These are phyloP conservation scores for Porodaedalea pini DNA, from an alignment of 1,284 basidiomycete genomes.

Conservation along the genomic window DNA sequence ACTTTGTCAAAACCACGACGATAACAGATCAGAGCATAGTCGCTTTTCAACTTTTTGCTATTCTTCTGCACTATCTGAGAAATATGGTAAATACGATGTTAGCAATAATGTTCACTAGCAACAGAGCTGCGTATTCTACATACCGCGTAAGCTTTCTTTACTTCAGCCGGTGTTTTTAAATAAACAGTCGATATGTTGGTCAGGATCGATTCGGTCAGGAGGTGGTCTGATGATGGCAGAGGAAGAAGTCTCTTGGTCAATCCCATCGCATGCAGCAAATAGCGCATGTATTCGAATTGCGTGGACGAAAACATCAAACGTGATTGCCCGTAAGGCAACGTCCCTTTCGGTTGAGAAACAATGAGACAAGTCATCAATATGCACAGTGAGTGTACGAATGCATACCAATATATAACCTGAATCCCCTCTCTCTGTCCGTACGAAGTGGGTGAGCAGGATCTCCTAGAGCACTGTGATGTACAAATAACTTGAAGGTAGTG, in stretches of 20 bases:
- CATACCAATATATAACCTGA: constrained; percentile 72
- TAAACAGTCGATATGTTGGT: constrained; percentile 53
- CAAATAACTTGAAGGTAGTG: constrained; percentile 62
- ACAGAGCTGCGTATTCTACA: too few species aligned
- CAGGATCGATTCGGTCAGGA: constrained; percentile 54
- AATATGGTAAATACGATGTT: not conserved
- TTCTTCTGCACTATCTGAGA: constrained; percentile 67
- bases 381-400: not conserved
- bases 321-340: constrained; percentile 56
- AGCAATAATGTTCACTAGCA: not conserved
- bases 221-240: constrained; percentile 68
- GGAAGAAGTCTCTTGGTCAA: constrained; percentile 63
- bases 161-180: constrained; percentile 48
- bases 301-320: constrained; percentile 75
- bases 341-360: not conserved
- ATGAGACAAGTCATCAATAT: constrained; percentile 8
- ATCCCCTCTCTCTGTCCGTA: constrained; percentile 54
- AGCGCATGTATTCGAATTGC: constrained; percentile 81
- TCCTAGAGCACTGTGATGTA: constrained; percentile 64
- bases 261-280: constrained; percentile 75
- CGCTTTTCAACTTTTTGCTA: constrained; percentile 70
- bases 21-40: constrained; percentile 45
- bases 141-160: constrained; percentile 61
- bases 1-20: constrained; percentile 63
- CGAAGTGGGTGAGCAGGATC: constrained; percentile 73